Evolutionary conservation across 176 grass and related monocot genomes (phyloP), one percentile per base, ranked within the genome.

Genomic region (Oryza glumipatula): DNA sequence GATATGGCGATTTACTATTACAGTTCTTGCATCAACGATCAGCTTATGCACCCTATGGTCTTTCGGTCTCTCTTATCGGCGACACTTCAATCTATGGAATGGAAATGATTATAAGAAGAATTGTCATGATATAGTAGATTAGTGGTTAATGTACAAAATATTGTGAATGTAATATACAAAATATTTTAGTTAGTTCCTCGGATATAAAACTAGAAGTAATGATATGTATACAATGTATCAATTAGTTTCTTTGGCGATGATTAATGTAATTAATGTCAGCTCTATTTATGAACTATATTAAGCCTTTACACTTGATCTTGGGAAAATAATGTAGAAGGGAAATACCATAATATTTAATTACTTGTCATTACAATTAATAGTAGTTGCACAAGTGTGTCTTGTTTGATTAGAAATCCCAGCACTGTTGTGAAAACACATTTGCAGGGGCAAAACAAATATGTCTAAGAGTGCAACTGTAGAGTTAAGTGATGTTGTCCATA

Each of bases 21-120:
- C 9, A 22, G 8, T 77, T 21, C 72, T 33, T 81, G 14, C 65
- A 51, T 87, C 66, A 58, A 48, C 64, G 44, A 78, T 77, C n/a
- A 10, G 56, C 6, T 23, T 84, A 22, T 76, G 49, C 66, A 66
- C 81, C 52, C 32, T 52, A 23, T 63, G 21, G 58, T 63, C 58
- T 23, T 58, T 58, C 6, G 6, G 19, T 87, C 58, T 23, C 78
- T 80, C 70, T 48, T 23, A 12, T 65, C 43, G 6, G 7, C 38
- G 3, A 43, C 9, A 10, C 32, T 49, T 86, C 22, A 67, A 74
- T 63, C 58, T 63, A 23, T 23, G 16, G 48, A 65, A 78, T 80
- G 51, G 39, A 76, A 65, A 30, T 33, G 28, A 65, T 61, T 22
- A 22, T 82, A 79, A 24, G 65, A 61, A 39, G 16, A 70, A 51